phyloP scores from a whole-genome alignment of 2,329 filamentous ascomycete species.

The Emericellopsis cladophorae region DNA sequence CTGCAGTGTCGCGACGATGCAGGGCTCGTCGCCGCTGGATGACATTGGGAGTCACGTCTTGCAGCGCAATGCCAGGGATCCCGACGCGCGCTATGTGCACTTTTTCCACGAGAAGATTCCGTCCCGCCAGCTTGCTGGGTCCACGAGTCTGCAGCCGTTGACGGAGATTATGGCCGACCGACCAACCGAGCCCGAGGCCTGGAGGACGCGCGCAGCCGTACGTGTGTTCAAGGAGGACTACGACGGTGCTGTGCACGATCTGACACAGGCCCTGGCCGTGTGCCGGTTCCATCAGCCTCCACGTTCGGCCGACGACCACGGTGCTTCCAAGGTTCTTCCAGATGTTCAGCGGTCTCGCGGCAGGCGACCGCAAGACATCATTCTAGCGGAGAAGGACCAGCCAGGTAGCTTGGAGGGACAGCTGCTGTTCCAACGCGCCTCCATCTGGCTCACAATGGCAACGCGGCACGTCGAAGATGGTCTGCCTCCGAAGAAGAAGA shows the following conservation, averaged over 20 bases:
- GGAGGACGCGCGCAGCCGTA: slow-evolving; percentile 63
- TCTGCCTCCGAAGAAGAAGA: neutral
- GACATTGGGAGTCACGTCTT: slow-evolving; percentile 64
- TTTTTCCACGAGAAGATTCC: slow-evolving; percentile 90
- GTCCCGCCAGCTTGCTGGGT: slow-evolving; percentile 58
- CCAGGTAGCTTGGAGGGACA: slow-evolving; percentile 65
- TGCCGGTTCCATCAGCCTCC: slow-evolving; percentile 39
- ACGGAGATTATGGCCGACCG: slow-evolving; percentile 53
- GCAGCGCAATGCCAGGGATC: slow-evolving; percentile 52
- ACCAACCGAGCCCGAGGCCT: slow-evolving; percentile 50
- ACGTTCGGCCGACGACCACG: slow-evolving; percentile 37
- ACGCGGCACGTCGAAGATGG: slow-evolving; percentile 42
- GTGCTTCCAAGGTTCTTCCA: slow-evolving; percentile 29
- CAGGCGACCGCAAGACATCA: slow-evolving; percentile 18
- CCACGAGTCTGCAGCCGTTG: slow-evolving; percentile 54
- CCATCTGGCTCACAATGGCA: slow-evolving; percentile 59
- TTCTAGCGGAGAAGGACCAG: slow-evolving; percentile 35
- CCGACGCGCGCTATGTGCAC: slow-evolving; percentile 76
- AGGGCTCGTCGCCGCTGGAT: slow-evolving; percentile 64
- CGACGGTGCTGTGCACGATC: slow-evolving; percentile 54
- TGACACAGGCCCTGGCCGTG: slow-evolving; percentile 51
- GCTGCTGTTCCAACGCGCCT: slow-evolving; percentile 63
- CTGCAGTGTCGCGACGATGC: slow-evolving; percentile 73
- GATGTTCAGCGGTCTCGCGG: slow-evolving; percentile 7
- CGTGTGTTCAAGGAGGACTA: slow-evolving; percentile 66